phyloP scores from a whole-genome alignment of 345 rosid genomes.

The Limnanthes douglasii region DNA sequence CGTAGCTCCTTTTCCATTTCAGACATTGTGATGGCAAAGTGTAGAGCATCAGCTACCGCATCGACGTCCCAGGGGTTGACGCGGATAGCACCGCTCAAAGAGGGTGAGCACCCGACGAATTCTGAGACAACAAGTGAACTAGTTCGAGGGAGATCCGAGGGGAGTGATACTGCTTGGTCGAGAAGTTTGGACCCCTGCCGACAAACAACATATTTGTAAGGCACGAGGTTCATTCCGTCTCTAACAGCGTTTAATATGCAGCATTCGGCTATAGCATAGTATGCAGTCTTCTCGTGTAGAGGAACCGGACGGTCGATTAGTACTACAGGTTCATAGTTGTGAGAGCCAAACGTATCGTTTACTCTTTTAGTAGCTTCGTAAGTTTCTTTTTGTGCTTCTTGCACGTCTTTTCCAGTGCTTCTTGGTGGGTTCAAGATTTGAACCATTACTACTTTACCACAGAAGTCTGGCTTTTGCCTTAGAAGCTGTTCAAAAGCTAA shows the following conservation, averaged over 20 bases:
- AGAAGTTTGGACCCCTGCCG: conserved; percentile 16
- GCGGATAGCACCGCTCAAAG: conserved; percentile 31
- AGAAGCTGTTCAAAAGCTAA: conserved; percentile 24
- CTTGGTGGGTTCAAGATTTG: conserved; percentile 30
- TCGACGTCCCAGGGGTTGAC: conserved; percentile 30
- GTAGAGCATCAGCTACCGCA: conserved; percentile 23
- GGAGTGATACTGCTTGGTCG: conserved; percentile 15
- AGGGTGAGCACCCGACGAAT: conserved; percentile 33
- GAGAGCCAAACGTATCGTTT: conserved; percentile 16
- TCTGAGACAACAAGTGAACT: conserved; percentile 26
- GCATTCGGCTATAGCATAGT: conserved; percentile 25
- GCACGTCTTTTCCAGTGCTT: conserved; percentile 21
- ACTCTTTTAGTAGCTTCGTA: conserved; percentile 16
- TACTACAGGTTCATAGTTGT: conserved; percentile 18
- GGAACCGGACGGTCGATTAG: conserved; percentile 21
- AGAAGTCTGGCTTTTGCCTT: conserved; percentile 9
- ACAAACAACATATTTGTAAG: conserved; percentile 25
- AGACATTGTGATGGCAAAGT: conserved; percentile 17
- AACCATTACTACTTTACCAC: conserved; percentile 20
- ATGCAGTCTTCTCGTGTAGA: conserved; percentile 23
- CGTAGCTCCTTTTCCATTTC: conserved; percentile 20
- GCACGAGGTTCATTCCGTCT: conserved; percentile 34
- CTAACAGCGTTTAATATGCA: conserved; percentile 26
- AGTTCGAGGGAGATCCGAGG: conserved; percentile 8
- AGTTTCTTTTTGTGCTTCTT: conserved; percentile 18